Base-by-base conservation (phyloP, 768 basidiomycete genomes). In the Mycena polygramma region DNA sequence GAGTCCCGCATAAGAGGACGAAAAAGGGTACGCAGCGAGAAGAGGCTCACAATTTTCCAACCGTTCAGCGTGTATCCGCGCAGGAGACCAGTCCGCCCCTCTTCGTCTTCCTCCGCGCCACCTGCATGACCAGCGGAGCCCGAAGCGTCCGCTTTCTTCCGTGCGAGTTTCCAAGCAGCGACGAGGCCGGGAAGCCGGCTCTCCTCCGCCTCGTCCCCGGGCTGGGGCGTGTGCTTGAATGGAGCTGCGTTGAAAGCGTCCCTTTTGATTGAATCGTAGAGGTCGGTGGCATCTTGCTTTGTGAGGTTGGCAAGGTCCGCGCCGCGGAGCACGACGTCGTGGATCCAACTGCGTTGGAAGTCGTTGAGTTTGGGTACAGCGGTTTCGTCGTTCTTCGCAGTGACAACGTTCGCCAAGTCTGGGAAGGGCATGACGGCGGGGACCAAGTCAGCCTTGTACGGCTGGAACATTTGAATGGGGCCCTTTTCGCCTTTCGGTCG, bases 401-500 rank as follows among this genome's bases (percentile, higher is more conserved):
- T 51, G 45, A 36, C 59, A 53, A 70, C 58, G 10, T 3, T 14
- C 15, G 63, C 24, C 19, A 65, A n/a, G 3, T 24, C 35, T 13
- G 69, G 69, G 53, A 70, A 62, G n/a, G 69, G 69, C 69, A 70
- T 70, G 43, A 15, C 19, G 49, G 24, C 63, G 45, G 69, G 69
- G 7, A 70, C 69, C 2, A 11, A 26, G 22, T 39, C 57, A 9
- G 36, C 14, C 43, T 41, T 20, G 63, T 70, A 70, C 2, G 59
- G 14, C 22, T 65, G n/a, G 58, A 70, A 70, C 63, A 66, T 70
- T 45, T 70, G 52, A 26, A 59, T 70, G 39, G 49, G 0, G 20
- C 52, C 58, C 26, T 19, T 45, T 10, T 55, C 11, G 17, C 7
- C n/a, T 35, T 54, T 54, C 19, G 30, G 7, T 36, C 53, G 22